A percentile compares a stretch with the other conserved stretches of the same genome.
Conservation (phyloP, 1,284 basidiomycete genomes). For the Boletellus deceptivus region DNA sequence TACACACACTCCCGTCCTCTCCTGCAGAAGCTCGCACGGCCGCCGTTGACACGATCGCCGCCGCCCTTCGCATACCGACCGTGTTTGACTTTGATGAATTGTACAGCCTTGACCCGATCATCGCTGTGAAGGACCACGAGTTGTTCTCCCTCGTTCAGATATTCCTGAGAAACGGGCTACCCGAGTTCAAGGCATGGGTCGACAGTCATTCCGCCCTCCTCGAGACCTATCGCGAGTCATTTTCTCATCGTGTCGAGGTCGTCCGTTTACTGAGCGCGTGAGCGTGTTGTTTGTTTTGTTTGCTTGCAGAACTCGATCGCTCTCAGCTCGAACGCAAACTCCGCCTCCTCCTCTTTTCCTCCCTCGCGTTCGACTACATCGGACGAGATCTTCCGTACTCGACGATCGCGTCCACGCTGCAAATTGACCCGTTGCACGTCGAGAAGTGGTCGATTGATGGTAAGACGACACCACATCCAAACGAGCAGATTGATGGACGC, state of each 20-base stretch:
- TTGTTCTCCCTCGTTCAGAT: slow-evolving; percentile 69
- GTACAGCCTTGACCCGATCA: slow-evolving; percentile 71
- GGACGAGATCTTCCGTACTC: slow-evolving; percentile 77
- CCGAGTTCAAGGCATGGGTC: slow-evolving; percentile 67
- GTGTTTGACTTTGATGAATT: slow-evolving; percentile 83
- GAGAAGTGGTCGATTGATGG: slow-evolving; percentile 94
- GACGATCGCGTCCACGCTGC: slow-evolving; percentile 67
- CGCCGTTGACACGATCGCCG: slow-evolving; percentile 61
- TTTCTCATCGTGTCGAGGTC: background rate
- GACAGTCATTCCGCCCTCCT: slow-evolving; percentile 50
- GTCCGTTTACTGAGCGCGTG: too few species aligned
- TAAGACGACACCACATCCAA: slow-evolving; percentile 29
- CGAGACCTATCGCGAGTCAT: slow-evolving; percentile 58
- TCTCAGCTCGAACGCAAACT: slow-evolving; percentile 76
- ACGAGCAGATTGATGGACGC: background rate
- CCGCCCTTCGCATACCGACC: slow-evolving; percentile 67
- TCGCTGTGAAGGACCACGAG: slow-evolving; percentile 66
- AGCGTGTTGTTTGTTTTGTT: background rate
- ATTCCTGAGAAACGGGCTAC: slow-evolving; percentile 66
- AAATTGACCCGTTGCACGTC: slow-evolving; percentile 68
- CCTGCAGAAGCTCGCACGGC: slow-evolving; percentile 50
- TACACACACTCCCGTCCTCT: slow-evolving; percentile 55
- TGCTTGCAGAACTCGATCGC: slow-evolving; percentile 47
- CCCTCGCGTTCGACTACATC: slow-evolving; percentile 74
- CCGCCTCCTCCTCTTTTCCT: slow-evolving; percentile 75